phyloP scores from a whole-genome alignment of 1,139 yeast genomes.

The Nakaseomyces kungkrabaensis region DNA sequence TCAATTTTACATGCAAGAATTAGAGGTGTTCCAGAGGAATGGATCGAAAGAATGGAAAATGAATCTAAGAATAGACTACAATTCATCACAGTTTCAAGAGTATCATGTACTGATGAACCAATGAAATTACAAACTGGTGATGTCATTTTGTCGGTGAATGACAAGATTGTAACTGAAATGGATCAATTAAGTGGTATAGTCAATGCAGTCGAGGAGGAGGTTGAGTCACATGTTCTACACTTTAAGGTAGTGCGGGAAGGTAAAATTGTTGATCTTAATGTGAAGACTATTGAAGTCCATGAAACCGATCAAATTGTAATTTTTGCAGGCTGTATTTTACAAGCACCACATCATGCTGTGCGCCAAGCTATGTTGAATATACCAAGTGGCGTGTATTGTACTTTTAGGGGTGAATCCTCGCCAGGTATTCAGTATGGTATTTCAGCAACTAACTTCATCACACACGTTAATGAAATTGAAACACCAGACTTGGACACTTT shows the following conservation, averaged over 20 bases:
- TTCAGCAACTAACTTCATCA: slow-evolving; percentile 70
- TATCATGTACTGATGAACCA: slow-evolving; percentile 41
- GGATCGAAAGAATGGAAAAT: slow-evolving; percentile 64
- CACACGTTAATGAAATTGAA: slow-evolving; percentile 73
- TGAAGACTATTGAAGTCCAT: slow-evolving; percentile 48
- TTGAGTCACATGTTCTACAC: slow-evolving; percentile 32
- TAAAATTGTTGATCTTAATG: slow-evolving; percentile 43
- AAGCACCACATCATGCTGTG: slow-evolving; percentile 60
- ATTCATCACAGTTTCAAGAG: slow-evolving; percentile 61
- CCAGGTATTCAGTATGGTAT: slow-evolving; percentile 84
- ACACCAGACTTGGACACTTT: slow-evolving; percentile 64
- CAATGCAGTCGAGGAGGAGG: slow-evolving; percentile 29
- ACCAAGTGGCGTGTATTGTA: slow-evolving; percentile 78
- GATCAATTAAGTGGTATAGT: slow-evolving; percentile 51
- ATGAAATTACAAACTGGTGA: slow-evolving; percentile 51
- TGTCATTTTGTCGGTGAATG: slow-evolving; percentile 62
- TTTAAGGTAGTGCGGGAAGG: slow-evolving; percentile 62
- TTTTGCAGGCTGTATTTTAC: slow-evolving; percentile 75
- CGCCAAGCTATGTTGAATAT: slow-evolving; percentile 65
- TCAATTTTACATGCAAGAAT: slow-evolving; percentile 71
- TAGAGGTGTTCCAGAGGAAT: slow-evolving; percentile 74
- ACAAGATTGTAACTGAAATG: slow-evolving; percentile 50
- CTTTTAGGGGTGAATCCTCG: slow-evolving; percentile 64
- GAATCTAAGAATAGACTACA: slow-evolving; percentile 54
- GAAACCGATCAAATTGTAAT: slow-evolving; percentile 58